phyloP scores from a whole-genome alignment of 495 filamentous ascomycete genomes.

The Trichocladium uniseriatum region DNA sequence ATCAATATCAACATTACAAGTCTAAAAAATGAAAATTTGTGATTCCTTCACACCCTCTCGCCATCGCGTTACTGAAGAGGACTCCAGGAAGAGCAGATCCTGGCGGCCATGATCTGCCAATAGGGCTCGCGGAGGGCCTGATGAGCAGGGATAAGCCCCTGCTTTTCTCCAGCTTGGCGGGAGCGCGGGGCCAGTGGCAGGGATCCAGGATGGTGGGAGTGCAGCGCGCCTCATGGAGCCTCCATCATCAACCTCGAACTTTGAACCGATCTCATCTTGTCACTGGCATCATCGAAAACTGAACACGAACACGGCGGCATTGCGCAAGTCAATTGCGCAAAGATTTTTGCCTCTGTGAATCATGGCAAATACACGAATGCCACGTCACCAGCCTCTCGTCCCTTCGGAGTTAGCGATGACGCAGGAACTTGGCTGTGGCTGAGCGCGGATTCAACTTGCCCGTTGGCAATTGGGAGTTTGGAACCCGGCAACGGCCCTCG shows the following conservation, averaged over 20 bases:
- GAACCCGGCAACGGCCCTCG: neutral
- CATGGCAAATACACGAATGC: slow-evolving; percentile 18
- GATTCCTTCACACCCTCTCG: slow-evolving; percentile 33
- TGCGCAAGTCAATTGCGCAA: neutral
- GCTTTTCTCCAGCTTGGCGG: slow-evolving; percentile 24
- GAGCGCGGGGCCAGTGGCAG: slow-evolving; percentile 25
- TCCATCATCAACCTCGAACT: neutral
- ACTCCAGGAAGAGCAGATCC: slow-evolving; percentile 26
- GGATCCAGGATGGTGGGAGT: slow-evolving; percentile 6
- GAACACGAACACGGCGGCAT: neutral
- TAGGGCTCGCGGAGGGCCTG: slow-evolving; percentile 27
- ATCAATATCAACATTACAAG: no score
- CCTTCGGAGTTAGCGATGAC: slow-evolving; percentile 6
- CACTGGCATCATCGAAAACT: no score
- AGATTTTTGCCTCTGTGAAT: neutral
- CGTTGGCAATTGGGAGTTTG: neutral
- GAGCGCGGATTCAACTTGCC: slow-evolving; percentile 20
- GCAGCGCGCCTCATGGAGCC: slow-evolving; percentile 13
- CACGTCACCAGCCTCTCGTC: slow-evolving; percentile 25
- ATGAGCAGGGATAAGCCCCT: slow-evolving; percentile 26
- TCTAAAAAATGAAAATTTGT: slow-evolving; percentile 1
- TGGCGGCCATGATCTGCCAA: slow-evolving; percentile 29
- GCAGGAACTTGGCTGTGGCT: slow-evolving; percentile 20
- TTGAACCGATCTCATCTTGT: neutral
- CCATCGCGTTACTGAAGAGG: slow-evolving; percentile 35